These are phyloP conservation scores for Diaporthe citrichinensis DNA, from an alignment of 2,329 filamentous ascomycete species.

Conservation along the genomic window DNA sequence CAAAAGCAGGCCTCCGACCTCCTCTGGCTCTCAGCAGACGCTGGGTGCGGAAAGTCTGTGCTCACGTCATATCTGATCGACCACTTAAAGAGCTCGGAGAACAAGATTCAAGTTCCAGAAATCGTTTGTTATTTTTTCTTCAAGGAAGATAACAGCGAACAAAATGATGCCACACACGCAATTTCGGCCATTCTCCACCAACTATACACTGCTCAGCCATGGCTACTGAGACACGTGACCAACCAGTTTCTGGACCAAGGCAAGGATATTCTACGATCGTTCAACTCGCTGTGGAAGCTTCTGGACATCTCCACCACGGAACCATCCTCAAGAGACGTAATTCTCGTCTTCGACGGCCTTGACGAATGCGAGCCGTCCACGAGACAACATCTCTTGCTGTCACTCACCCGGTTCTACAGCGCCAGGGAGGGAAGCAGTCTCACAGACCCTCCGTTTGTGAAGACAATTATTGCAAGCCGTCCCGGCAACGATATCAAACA, in stretches of 20 bases:
- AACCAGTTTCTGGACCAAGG: conserved; percentile 5
- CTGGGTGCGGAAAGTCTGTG: conserved; percentile 43
- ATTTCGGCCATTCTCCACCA: conserved; percentile 39
- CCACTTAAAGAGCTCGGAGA: conserved; percentile 31
- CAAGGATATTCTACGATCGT: conserved; percentile 22
- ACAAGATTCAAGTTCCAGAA: conserved; percentile 19
- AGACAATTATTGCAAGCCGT: conserved; percentile 44
- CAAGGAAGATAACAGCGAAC: conserved; percentile 42
- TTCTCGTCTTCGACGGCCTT: conserved; percentile 44
- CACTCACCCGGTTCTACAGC: conserved; percentile 36
- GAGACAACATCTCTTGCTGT: conserved; percentile 35
- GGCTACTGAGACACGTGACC: not conserved
- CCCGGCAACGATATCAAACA: conserved; percentile 43
- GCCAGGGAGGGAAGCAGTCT: conserved; percentile 8
- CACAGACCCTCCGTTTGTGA: conserved; percentile 35
- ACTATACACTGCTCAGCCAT: conserved; percentile 37
- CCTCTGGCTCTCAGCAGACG: conserved; percentile 42
- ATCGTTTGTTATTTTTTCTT: conserved; percentile 44
- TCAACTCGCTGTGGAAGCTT: conserved; percentile 27
- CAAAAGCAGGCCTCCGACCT: conserved; percentile 28
- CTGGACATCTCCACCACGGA: conserved; percentile 16
- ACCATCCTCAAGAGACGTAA: conserved; percentile 35
- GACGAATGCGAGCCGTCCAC: conserved; percentile 42
- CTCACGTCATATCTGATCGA: conserved; percentile 40
- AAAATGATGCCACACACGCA: conserved; percentile 34